Percentiles rank a stretch among this genome's conserved stretches.
These are phyloP conservation scores for Betula pendula DNA, from an alignment of 306 rosid species.

Conservation along the genomic window DNA sequence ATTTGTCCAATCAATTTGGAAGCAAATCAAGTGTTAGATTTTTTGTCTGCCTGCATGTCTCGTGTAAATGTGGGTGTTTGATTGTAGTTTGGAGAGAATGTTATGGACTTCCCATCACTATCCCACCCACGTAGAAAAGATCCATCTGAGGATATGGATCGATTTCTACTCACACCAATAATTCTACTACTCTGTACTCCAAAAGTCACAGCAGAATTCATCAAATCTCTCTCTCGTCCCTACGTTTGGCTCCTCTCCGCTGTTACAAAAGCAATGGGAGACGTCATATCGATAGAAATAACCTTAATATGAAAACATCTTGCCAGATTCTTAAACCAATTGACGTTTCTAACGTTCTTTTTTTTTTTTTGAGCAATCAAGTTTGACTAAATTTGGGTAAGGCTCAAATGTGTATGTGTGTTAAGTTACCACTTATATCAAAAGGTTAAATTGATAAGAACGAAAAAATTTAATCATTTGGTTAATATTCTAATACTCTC, in stretches of 20 bases:
- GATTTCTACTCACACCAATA: not conserved
- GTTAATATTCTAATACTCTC: too few relatives aligned
- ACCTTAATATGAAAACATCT: not conserved
- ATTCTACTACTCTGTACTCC: slow-evolving; percentile 9
- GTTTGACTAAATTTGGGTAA: not conserved
- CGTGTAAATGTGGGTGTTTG: slow-evolving; percentile 22
- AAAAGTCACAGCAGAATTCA: not conserved
- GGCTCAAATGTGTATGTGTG: not conserved
- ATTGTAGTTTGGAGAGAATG: slow-evolving; percentile 15
- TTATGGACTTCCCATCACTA: slow-evolving; percentile 33
- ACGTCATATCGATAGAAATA: not conserved
- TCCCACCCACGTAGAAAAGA: slow-evolving; percentile 21
- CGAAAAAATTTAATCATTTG: too few relatives aligned
- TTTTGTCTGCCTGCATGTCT: slow-evolving; percentile 31
- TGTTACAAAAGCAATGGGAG: slow-evolving; percentile 5
- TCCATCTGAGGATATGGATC: slow-evolving; percentile 15
- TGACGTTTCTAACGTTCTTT: not conserved
- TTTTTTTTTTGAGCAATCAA: not conserved
- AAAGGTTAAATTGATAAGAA: too few relatives aligned
- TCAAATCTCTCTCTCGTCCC: not conserved
- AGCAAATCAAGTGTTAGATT: slow-evolving; percentile 31
- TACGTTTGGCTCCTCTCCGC: slow-evolving; percentile 8
- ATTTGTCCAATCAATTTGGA: slow-evolving; percentile 34
- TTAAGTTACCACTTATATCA: too few relatives aligned
- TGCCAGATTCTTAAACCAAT: not conserved